A percentile compares a stretch with the other conserved stretches of the same genome.
These are phyloP conservation scores for Sporothrix globosa DNA, from an alignment of 2,329 filamentous ascomycete genomes.

Conservation along the genomic window DNA sequence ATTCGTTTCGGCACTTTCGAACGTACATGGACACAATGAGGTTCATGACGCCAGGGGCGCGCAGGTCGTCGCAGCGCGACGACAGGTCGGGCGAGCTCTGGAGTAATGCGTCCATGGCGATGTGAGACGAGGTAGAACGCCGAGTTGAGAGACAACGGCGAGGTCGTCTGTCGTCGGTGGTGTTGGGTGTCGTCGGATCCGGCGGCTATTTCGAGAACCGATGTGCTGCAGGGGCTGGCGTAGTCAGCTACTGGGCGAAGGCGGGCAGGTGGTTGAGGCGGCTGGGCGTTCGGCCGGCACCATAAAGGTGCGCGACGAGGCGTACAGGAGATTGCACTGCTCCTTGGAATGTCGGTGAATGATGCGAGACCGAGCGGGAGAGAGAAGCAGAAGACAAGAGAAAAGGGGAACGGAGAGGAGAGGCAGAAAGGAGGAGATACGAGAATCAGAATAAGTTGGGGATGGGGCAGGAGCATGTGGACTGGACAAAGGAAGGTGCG, in stretches of 20 bases:
- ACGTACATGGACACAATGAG: constrained; percentile 60
- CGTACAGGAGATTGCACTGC: neutral
- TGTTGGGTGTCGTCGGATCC: neutral
- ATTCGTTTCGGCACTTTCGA: neutral
- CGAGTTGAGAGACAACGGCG: too few species aligned
- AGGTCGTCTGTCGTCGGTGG: neutral
- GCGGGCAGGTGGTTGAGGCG: constrained; percentile 4
- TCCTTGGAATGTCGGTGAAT: neutral
- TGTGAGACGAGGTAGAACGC: neutral
- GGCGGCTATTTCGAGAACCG: too few species aligned
- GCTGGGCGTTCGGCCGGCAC: constrained; percentile 27
- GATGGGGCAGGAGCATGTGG: neutral
- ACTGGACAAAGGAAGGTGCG: neutral
- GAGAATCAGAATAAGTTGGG: neutral
- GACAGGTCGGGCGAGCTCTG: constrained; percentile 39
- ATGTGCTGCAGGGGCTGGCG: neutral
- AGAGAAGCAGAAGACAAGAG: too few species aligned
- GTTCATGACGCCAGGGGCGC: constrained; percentile 58
- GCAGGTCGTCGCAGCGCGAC: constrained; percentile 55
- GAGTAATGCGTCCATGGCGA: constrained; percentile 43
- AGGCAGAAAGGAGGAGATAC: neutral
- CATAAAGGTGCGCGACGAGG: constrained; percentile 26
- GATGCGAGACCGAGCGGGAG: neutral
- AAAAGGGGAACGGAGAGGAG: neutral
- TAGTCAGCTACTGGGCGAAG: neutral